Percentiles rank a stretch among this genome's conserved stretches.
phyloP scores from a whole-genome alignment of 2,329 filamentous ascomycete species.

The Fusarium equiseti region DNA sequence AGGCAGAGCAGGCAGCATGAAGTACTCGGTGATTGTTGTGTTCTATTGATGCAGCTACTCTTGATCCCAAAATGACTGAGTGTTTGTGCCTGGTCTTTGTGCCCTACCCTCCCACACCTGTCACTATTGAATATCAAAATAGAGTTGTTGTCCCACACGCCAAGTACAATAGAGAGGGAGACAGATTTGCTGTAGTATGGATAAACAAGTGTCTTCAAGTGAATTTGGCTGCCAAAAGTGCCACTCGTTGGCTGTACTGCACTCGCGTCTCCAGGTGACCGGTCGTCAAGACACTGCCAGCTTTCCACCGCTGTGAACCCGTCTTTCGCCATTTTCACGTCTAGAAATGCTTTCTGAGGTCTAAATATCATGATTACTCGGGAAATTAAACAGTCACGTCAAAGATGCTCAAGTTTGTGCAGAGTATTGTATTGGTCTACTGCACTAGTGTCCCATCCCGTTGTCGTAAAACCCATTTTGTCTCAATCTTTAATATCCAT shows the following conservation, averaged over 20 bases:
- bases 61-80: not conserved
- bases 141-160: not conserved
- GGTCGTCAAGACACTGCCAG: not conserved
- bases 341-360: rapidly evolving
- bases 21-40: rapidly evolving
- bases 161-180: rapidly evolving
- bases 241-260: not conserved
- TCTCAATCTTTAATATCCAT: not conserved
- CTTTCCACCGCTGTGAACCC: not conserved
- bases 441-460: not conserved
- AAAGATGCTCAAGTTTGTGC: slow-evolving; percentile 11
- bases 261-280: not conserved
- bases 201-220: not conserved
- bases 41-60: not conserved
- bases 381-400: slow-evolving; percentile 4
- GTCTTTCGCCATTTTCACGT: rapidly evolving
- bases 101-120: not conserved
- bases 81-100: slow-evolving; percentile 3
- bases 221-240: not conserved
- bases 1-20: rapidly evolving
- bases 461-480: not conserved
- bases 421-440: slow-evolving; percentile 14
- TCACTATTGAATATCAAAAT: not conserved
- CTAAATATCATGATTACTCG: not conserved
- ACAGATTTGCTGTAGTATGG: rapidly evolving